Conservation (phyloP, 495 filamentous ascomycete species). For the Elaphomyces granulatus region DNA sequence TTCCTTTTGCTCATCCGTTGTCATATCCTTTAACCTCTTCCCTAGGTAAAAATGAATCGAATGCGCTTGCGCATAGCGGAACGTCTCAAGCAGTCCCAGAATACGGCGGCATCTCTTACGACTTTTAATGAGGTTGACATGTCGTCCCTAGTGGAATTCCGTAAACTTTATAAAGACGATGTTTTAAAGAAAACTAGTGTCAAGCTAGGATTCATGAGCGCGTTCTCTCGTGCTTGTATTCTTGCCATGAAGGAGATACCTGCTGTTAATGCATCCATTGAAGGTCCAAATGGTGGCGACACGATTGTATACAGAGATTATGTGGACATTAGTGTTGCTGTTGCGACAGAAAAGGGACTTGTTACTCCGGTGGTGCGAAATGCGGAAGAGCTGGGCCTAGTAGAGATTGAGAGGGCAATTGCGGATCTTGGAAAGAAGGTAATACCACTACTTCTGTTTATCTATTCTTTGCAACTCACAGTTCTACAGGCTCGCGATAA, state of each 20-base stretch:
- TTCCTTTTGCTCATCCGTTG: neutral
- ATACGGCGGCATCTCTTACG: conserved; percentile 91
- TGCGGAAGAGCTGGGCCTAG: conserved; percentile 69
- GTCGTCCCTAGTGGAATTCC: conserved; percentile 94
- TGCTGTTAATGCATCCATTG: conserved; percentile 94
- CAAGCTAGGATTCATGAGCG: conserved; percentile 98
- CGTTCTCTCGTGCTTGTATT: conserved; percentile 83
- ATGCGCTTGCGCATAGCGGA: conserved; percentile 97
- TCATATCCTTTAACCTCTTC: conserved; percentile 5
- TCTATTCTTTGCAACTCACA: neutral
- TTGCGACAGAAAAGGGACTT: conserved; percentile 93
- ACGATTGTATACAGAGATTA: conserved; percentile 98
- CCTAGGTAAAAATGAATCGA: conserved; percentile 96
- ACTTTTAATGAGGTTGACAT: conserved; percentile 99
- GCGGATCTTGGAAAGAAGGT: conserved; percentile 94
- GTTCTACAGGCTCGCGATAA: conserved; percentile 66
- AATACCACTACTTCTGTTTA: neutral
- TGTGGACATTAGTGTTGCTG: conserved; percentile 93
- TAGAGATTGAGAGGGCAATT: conserved; percentile 84
- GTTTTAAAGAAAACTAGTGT: conserved; percentile 90
- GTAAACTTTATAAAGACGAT: conserved; percentile 93
- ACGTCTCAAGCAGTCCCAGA: conserved; percentile 97
- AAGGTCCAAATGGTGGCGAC: conserved; percentile 86
- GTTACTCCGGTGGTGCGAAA: conserved; percentile 96
- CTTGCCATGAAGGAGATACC: conserved; percentile 91